Evolutionary conservation across 2,329 filamentous ascomycete species (phyloP).

Genomic region (Pezicula radicicola): DNA sequence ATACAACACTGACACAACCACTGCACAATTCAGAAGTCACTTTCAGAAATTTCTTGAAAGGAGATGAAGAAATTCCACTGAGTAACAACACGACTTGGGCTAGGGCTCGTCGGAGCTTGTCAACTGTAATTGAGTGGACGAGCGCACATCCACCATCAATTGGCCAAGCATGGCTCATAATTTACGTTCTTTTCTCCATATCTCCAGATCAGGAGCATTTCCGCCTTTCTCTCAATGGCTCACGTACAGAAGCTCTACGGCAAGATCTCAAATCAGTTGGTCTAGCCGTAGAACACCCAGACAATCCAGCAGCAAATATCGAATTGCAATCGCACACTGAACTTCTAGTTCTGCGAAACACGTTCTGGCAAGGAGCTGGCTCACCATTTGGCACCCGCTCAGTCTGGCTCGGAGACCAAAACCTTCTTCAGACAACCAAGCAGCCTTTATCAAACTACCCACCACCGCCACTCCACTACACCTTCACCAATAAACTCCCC

Average conservation of each 20-base stretch:
- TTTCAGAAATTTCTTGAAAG: background rate
- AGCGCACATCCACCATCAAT: conserved; percentile 32
- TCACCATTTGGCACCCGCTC: conserved; percentile 64
- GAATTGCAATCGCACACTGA: conserved; percentile 25
- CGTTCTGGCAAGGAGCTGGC: conserved; percentile 70
- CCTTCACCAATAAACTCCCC: conserved; percentile 33
- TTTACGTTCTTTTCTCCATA: conserved; percentile 41
- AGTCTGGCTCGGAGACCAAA: conserved; percentile 43
- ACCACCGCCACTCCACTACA: conserved; percentile 37
- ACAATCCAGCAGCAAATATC: conserved; percentile 7
- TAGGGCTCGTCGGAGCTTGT: conserved; percentile 39
- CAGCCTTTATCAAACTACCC: conserved; percentile 29
- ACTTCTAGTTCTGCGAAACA: conserved; percentile 47
- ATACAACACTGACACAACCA: background rate
- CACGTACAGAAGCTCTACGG: conserved; percentile 31
- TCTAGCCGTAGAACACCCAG: conserved; percentile 39
- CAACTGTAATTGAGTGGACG: conserved; percentile 38
- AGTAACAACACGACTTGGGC: conserved; percentile 36
- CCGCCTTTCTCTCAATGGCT: conserved; percentile 36
- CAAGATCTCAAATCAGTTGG: conserved; percentile 38
- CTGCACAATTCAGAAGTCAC: background rate
- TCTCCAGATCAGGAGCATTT: conserved; percentile 41
- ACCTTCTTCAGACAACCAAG: conserved; percentile 38
- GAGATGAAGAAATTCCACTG: conserved; percentile 23
- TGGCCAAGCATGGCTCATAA: conserved; percentile 43